Evolutionary conservation across 2,329 filamentous ascomycete genomes (phyloP).

Genomic region (Bimuria novae-zelandiae): DNA sequence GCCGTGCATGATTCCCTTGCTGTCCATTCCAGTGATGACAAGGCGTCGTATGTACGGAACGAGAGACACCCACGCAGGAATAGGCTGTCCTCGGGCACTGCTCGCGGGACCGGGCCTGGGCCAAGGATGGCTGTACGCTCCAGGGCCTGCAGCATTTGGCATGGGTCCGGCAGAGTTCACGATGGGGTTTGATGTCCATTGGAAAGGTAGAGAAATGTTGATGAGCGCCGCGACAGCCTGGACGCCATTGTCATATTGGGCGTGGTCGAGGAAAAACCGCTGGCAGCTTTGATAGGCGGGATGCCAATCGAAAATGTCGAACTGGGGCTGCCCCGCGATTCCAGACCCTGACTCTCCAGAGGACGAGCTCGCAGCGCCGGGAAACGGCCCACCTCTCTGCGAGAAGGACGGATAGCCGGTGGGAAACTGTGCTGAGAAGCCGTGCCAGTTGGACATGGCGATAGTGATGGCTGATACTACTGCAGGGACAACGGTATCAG

Average conservation of each 20-base stretch:
- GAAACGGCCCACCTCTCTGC: constrained; percentile 32
- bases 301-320: constrained; percentile 92
- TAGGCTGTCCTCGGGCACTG: constrained; percentile 42
- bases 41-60: constrained; percentile 89
- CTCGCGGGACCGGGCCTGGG: constrained; percentile 48
- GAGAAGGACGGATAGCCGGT: constrained; percentile 39
- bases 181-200: constrained; percentile 63
- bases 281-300: constrained; percentile 88
- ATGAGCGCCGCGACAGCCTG: constrained; percentile 88
- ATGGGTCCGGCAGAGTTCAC: constrained; percentile 40
- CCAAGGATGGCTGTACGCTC: constrained; percentile 47
- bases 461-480: constrained; percentile 18
- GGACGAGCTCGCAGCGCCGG: constrained; percentile 28
- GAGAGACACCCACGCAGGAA: constrained; percentile 64
- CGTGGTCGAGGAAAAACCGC: constrained; percentile 87
- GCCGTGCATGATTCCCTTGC: constrained; percentile 81
- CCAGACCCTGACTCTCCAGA: constrained; percentile 30
- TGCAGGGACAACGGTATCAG: constrained; percentile 36
- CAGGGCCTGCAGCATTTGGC: constrained; percentile 37
- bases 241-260: constrained; percentile 79
- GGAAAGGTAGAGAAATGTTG: constrained; percentile 89
- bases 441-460: constrained; percentile 34
- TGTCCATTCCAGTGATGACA: constrained; percentile 89
- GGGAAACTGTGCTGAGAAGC: constrained; percentile 38
- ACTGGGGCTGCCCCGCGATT: constrained; percentile 45